These are phyloP conservation scores for Melastoma malabathricum DNA, from an alignment of 345 rosid species.

Conservation along the genomic window DNA sequence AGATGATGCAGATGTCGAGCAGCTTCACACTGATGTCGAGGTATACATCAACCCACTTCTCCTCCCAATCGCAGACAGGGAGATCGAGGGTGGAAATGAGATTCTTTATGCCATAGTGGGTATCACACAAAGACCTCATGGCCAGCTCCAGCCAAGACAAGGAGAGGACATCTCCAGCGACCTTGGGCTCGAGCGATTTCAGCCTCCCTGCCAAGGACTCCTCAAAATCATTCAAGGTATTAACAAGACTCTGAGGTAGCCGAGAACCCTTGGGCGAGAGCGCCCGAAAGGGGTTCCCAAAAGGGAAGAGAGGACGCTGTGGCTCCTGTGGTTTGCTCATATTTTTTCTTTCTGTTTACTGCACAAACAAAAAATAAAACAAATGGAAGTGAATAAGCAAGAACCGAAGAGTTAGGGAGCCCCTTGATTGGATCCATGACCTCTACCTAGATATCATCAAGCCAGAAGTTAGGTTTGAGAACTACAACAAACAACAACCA, in stretches of 20 bases:
- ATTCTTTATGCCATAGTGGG: conserved; percentile 44
- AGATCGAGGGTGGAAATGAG: conserved; percentile 68
- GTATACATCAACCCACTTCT: conserved; percentile 84
- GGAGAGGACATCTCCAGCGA: conserved; percentile 47
- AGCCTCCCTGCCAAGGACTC: conserved; percentile 43
- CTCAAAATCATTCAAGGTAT: conserved; percentile 50
- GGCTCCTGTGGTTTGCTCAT: conserved; percentile 80
- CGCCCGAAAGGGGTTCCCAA: conserved; percentile 80
- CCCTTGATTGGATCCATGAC: no score
- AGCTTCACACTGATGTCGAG: conserved; percentile 74
- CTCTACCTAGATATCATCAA: no score
- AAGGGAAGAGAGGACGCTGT: conserved; percentile 54
- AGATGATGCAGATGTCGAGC: conserved; percentile 66
- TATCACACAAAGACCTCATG: conserved; percentile 63
- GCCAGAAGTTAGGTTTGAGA: no score
- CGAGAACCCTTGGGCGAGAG: conserved; percentile 64
- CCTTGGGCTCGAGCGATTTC: conserved; percentile 47
- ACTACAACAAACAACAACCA: no score
- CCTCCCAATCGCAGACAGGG: conserved; percentile 81
- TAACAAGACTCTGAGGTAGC: conserved; percentile 38
- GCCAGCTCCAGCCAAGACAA: conserved; percentile 80
- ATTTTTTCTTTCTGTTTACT: conserved; percentile 16
- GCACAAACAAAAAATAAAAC: no score
- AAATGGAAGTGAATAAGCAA: no score
- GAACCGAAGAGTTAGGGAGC: no score